Evolutionary conservation across 441 rosid species (phyloP), one percentile per base, ranked within the genome.

Genomic region (Populus hybrid): DNA sequence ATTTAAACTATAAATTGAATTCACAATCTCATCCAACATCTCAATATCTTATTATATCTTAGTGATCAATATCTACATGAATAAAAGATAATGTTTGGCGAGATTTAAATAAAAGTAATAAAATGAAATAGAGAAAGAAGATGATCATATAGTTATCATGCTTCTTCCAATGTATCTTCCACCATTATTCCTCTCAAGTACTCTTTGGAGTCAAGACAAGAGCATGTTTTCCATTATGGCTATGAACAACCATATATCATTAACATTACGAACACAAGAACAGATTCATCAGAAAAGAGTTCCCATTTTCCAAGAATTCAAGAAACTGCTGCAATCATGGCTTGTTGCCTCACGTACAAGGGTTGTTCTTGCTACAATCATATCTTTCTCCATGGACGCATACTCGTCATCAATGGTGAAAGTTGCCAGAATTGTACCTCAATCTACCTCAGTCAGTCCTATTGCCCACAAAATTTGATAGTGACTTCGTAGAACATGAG

Each of bases 361-460:
- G 75, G 3, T 23, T 3, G 5, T 21, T 64, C 65, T 36, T 23
- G 76, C 72, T 77, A 18, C 64, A 46, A 71, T 76, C 72, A 40
- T 42, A 16, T 65, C 34, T 11, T 9, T 57, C 53, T 67, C 73
- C 30, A 28, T 9, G 12, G 1, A 24, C 26, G 1, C 18, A 70
- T 57, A 67, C 59, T 46, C 73, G 68, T 68, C 19, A 71, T 76
- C 67, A 71, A 61, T 59, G 77, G 73, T 59, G 82, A 73, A 75
- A 35, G 72, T 80, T 78, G 79, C 81, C 78, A 63, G 30, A 53
- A 53, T 53, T 38, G 79, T 74, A 76, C 42, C 36, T 46, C 21
- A 40, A 59, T 36, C 28, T 9, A 12, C 57, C 66, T 30, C 3
- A 65, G 69, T 64, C 59, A 38, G 63, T n/a, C n/a, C n/a, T n/a